Evolutionary conservation across 2,329 filamentous ascomycete genomes (phyloP), one percentile per base, ranked within the genome.

Genomic region (Fusarium euwallaceae): DNA sequence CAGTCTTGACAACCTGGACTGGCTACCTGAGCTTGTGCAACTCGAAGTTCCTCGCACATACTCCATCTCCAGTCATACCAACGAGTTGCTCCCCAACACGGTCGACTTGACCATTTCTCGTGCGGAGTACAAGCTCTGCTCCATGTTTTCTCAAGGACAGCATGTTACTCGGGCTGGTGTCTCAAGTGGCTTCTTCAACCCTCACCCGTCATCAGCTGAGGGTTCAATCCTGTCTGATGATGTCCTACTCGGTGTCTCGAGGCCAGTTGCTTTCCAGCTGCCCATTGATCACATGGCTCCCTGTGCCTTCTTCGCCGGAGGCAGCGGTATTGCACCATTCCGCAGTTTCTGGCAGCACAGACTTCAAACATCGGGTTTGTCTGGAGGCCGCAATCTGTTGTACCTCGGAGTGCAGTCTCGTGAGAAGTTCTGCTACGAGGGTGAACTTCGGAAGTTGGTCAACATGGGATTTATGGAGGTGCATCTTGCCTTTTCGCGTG

Each of bases 141-240:
- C 84, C 0, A 84, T 83, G 0, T 85, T 87, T 64, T 78, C 84
- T 0, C 81, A 81, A 3, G 74, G 78, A 2, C 71, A 80, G 1
- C 73, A 80, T 0, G 64, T 83, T 17, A 73, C 75, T 1, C 83
- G 86, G 3, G 82, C 84, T 7, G 88, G 87, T 11, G 87, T 90
- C 1, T 86, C 86, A 17, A 89, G 87, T 65, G 86, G 87, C 6
- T 89, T 89, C 74, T 81, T 89, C n/a, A 90, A 89, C 63, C 88
- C 87, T 0, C 45, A 60, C 6, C 71, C 68, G 0, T 20, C 79
- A 78, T n/a, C 69, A 2, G 82, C 83, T 34, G 79, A 84, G 20
- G 82, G 83, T 81, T 53, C 80, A 80, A 5, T 85, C 86, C 20
- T 65, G 6, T 61, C 64, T 0, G 86, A 89, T 20, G 85, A 88